These are phyloP conservation scores for Aureobasidium sp. DNA, from an alignment of 2,329 filamentous ascomycete genomes.

Conservation along the genomic window DNA sequence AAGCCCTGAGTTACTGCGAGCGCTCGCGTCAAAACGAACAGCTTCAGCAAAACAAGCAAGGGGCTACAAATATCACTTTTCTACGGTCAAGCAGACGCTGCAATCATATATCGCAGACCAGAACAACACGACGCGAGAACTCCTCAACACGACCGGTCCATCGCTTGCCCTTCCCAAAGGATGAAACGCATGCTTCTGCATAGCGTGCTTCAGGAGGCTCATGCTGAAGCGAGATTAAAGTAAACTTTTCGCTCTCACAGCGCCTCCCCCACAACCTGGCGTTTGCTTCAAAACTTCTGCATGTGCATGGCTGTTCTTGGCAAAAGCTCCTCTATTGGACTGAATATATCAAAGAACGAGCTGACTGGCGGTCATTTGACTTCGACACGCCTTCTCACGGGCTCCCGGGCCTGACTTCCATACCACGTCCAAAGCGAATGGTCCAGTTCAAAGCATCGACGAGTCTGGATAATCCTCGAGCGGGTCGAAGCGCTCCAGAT, in stretches of 20 bases:
- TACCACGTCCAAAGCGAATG: too few species aligned
- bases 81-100: background rate
- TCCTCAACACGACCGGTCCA: background rate
- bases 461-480: background rate
- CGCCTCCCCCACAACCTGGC: constrained; percentile 7
- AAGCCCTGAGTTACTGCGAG: background rate
- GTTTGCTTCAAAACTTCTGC: background rate
- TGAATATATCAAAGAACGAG: background rate
- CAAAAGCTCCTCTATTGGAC: background rate
- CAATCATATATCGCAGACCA: background rate
- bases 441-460: background rate
- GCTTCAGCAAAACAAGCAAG: background rate
- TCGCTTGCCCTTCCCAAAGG: background rate
- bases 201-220: constrained; percentile 11
- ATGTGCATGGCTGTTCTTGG: background rate
- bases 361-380: background rate
- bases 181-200: constrained; percentile 7
- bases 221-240: constrained; percentile 9
- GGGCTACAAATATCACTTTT: background rate
- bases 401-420: background rate
- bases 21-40: background rate
- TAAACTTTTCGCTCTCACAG: background rate
- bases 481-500: constrained; percentile 3
- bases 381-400: background rate
- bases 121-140: background rate